Base-by-base conservation (phyloP, 495 filamentous ascomycete species). In the Penicilliopsis zonata region DNA sequence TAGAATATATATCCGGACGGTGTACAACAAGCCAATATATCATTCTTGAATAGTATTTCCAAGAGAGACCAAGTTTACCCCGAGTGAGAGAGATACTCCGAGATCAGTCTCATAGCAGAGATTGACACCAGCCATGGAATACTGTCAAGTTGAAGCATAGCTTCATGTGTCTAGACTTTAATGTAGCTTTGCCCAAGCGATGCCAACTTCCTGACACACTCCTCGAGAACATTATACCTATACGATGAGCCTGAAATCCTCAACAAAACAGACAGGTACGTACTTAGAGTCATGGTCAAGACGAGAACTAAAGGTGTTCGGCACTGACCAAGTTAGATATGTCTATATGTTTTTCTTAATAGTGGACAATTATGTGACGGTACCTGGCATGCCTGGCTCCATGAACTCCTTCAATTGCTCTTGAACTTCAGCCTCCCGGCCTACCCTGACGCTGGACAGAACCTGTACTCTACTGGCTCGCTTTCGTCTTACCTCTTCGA, bases 391-490 rank as follows among this genome's bases (percentile, higher is more conserved):
- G 21, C 10, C 21, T 6, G 21, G 21, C 35, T 49, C 43, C 3
- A 32, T 32, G 13, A 44, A 47, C 13, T 34, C 13, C 7, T 26
- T n/a, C 1, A 47, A 17, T 19, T 47, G 22, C 17, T 38, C 22
- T 16, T 41, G 32, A n/a, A 49, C 34, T 15, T 39, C 24, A 4
- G 23, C 31, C 18, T 49, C 48, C 27, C 21, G 31, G 13, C 22
- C 37, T n/a, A 30, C 32, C 16, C 45, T 35, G n/a, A 46, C 50
- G 2, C 31, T 44, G 0, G 50, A 52, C 10, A 52, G 14, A 12
- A 41, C 43, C 34, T 68, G 63, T 5, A 60, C 49, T 16, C 49
- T 40, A 0, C 53, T 53, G 0, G 52, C 62, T 18, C 64, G 32
- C 6, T 40, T 39, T 13, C 44, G 48, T 1, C 64, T 42, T 0